Conservation (phyloP, 1,284 basidiomycete genomes). For the Marasmius tenuissimus region DNA sequence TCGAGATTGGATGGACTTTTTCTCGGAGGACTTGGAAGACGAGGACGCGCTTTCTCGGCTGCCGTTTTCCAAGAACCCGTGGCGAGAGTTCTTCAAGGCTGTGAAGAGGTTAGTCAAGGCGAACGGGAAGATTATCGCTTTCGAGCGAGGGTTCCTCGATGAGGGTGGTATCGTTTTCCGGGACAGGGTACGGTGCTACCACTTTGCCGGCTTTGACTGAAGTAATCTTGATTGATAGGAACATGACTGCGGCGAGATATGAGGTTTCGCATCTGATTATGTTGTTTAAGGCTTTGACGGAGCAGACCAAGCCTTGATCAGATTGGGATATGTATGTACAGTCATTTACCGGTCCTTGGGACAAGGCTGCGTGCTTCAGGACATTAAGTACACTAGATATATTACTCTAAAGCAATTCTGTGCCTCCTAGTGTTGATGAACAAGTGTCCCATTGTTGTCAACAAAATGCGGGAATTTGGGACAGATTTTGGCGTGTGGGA, state of each 20-base stretch:
- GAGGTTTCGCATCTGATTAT: slow-evolving; percentile 65
- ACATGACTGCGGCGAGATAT: slow-evolving; percentile 55
- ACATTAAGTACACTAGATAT: no score
- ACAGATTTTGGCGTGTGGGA: no score
- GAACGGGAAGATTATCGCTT: slow-evolving; percentile 73
- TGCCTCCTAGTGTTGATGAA: no score
- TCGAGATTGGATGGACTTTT: background rate
- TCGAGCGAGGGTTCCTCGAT: slow-evolving; percentile 86
- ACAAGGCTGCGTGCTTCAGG: no score
- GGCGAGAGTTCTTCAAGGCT: slow-evolving; percentile 54
- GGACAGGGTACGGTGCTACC: slow-evolving; percentile 80
- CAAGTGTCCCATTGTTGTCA: no score
- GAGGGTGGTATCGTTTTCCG: slow-evolving; percentile 70
- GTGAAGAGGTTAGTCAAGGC: slow-evolving; percentile 61
- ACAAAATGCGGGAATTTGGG: no score
- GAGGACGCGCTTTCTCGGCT: background rate
- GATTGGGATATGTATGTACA: background rate
- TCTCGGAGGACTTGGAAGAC: background rate
- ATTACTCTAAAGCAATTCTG: no score
- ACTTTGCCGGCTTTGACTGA: slow-evolving; percentile 85
- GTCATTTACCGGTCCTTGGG: no score
- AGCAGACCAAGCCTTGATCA: slow-evolving; percentile 10
- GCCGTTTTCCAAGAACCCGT: background rate
- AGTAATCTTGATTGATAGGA: slow-evolving; percentile 71
- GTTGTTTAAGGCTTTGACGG: slow-evolving; percentile 55